Conservation (phyloP, 345 rosid species). For the Citrus hindsii region DNA sequence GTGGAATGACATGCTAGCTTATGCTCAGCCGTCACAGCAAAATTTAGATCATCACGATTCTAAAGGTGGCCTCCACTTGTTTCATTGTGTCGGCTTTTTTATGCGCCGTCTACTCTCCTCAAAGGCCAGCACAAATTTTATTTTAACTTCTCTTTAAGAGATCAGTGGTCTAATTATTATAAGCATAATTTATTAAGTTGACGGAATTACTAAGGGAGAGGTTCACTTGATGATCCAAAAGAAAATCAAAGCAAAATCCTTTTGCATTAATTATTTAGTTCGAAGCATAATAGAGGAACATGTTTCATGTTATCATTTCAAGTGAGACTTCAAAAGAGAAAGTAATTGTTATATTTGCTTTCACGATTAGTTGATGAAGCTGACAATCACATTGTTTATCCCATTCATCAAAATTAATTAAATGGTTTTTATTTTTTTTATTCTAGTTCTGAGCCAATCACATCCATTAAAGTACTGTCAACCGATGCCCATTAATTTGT, state of each 20-base stretch:
- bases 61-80: background rate
- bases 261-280: background rate
- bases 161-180: background rate
- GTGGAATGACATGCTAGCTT: too few species aligned
- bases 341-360: background rate
- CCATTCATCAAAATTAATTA: background rate
- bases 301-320: background rate
- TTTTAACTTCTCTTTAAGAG: background rate
- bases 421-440: background rate
- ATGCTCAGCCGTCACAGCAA: background rate
- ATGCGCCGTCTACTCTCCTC: background rate
- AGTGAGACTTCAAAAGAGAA: background rate
- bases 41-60: background rate
- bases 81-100: background rate
- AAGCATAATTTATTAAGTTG: background rate
- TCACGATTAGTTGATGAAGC: slow-evolving; percentile 3
- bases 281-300: background rate
- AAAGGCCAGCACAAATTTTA: background rate
- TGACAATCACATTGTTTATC: slow-evolving; percentile 4
- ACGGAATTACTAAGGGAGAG: background rate
- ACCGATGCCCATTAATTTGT: background rate
- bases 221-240: background rate
- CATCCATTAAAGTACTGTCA: background rate
- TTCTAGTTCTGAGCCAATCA: slow-evolving; percentile 9
- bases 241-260: background rate